A percentile compares a stretch with the other conserved stretches of the same genome.
phyloP scores from a whole-genome alignment of 305 asterid genomes.

The Fraxinus xanthoxyloides region DNA sequence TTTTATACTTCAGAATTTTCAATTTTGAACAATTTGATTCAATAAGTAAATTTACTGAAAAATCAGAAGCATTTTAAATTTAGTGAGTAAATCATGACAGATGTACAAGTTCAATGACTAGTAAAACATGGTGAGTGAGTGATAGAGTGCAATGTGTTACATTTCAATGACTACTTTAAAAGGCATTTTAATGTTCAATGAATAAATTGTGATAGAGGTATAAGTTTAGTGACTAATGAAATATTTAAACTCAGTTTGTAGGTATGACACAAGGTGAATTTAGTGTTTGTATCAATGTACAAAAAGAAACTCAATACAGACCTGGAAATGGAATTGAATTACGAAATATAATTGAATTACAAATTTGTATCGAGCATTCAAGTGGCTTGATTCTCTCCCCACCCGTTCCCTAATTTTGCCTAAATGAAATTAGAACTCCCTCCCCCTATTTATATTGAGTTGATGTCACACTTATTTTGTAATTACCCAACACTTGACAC shows the following conservation, averaged over 20 bases:
- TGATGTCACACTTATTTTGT: not conserved
- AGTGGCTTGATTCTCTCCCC: not conserved
- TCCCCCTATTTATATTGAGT: not conserved
- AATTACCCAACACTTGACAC: not conserved
- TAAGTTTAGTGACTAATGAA: too few relatives aligned
- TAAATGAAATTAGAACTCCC: not conserved
- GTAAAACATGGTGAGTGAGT: too few relatives aligned
- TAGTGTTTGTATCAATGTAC: not conserved
- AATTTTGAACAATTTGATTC: too few relatives aligned
- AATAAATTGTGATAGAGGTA: too few relatives aligned
- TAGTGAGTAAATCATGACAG: too few relatives aligned
- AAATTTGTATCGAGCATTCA: not conserved
- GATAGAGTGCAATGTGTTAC: too few relatives aligned
- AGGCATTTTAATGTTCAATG: too few relatives aligned
- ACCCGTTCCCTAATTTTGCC: not conserved
- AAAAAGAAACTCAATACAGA: not conserved
- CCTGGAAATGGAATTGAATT: not conserved
- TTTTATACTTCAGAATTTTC: too few relatives aligned
- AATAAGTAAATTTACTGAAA: too few relatives aligned
- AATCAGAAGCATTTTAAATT: too few relatives aligned
- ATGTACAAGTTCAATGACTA: too few relatives aligned
- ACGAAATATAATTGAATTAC: not conserved
- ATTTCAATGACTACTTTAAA: too few relatives aligned
- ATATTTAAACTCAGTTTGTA: not conserved
- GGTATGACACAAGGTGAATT: not conserved